A percentile compares a stretch with the other conserved stretches of the same genome.
These are phyloP conservation scores for Colletotrichum cereale DNA, from an alignment of 2,329 filamentous ascomycete genomes.

Conservation along the genomic window DNA sequence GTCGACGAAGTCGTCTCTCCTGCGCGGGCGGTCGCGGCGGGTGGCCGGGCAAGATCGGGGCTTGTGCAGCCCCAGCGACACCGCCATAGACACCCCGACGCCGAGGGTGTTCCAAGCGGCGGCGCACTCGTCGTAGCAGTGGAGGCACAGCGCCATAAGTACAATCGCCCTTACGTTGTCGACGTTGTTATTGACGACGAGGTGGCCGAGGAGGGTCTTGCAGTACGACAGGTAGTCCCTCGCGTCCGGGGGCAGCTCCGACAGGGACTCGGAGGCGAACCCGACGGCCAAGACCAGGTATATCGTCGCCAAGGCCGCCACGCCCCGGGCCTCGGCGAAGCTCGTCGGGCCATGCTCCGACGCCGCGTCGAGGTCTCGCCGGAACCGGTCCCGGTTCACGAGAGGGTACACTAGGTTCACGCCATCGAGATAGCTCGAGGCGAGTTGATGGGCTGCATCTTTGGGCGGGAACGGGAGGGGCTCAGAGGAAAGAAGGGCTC, in stretches of 20 bases:
- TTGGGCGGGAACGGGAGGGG: constrained; percentile 16
- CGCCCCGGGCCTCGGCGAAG: constrained; percentile 16
- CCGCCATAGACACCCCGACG: constrained; percentile 44
- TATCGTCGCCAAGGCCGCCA: constrained; percentile 12
- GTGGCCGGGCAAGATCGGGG: constrained; percentile 11
- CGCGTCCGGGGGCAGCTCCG: not conserved
- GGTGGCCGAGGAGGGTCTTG: constrained; percentile 42
- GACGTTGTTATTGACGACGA: constrained; percentile 39
- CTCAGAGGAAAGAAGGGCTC: constrained; percentile 18
- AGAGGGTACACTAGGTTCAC: constrained; percentile 26
- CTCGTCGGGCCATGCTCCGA: not conserved
- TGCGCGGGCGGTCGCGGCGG: not conserved
- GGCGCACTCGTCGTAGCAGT: constrained; percentile 42
- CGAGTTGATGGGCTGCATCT: constrained; percentile 8
- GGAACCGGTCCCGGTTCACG: constrained; percentile 19
- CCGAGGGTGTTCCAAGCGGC: constrained; percentile 44
- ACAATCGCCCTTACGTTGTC: constrained; percentile 43
- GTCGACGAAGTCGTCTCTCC: not conserved
- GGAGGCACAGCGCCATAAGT: constrained; percentile 39
- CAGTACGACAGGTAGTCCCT: constrained; percentile 38
- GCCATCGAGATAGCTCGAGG: constrained; percentile 25
- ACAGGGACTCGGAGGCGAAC: constrained; percentile 13
- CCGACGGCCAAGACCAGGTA: constrained; percentile 28
- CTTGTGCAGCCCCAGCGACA: constrained; percentile 45
- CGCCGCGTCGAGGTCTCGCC: constrained; percentile 19